Percentiles rank a stretch among this genome's conserved stretches.
These are phyloP conservation scores for Mycothermus thermophilus DNA, from an alignment of 495 filamentous ascomycete genomes.

Conservation along the genomic window DNA sequence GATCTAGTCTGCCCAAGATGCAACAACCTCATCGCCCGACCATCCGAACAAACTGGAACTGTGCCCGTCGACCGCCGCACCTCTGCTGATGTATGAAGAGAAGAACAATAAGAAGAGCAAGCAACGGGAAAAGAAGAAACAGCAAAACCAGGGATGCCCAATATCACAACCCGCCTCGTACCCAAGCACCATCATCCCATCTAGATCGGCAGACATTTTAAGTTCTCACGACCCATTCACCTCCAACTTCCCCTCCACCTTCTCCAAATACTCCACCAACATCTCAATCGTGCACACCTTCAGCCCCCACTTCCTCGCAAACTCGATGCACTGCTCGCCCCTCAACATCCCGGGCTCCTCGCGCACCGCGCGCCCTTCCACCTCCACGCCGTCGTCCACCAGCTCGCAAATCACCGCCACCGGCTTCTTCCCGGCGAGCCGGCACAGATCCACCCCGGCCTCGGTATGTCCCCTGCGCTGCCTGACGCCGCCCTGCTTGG, in stretches of 20 bases:
- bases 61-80: too few relatives aligned
- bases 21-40: too few relatives aligned
- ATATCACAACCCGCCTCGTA: too few relatives aligned
- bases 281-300: constrained; percentile 94
- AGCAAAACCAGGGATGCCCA: too few relatives aligned
- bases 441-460: constrained; percentile 78
- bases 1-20: too few relatives aligned
- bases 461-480: constrained; percentile 80
- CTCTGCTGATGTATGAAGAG: too few relatives aligned
- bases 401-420: constrained; percentile 79
- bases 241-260: constrained; percentile 38
- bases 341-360: constrained; percentile 77
- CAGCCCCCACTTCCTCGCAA: constrained; percentile 78
- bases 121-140: too few relatives aligned
- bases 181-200: too few relatives aligned
- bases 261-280: constrained; percentile 66
- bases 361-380: constrained; percentile 39
- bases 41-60: too few relatives aligned
- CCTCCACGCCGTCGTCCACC: constrained; percentile 61
- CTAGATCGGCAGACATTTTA: neutral
- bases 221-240: constrained; percentile 27
- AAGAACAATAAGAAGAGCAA: too few relatives aligned
- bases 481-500: constrained; percentile 65
- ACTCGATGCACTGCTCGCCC: constrained; percentile 74
- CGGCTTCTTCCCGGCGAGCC: constrained; percentile 56